phyloP scores from a whole-genome alignment of 345 rosid genomes.

The Syzygium jambos region DNA sequence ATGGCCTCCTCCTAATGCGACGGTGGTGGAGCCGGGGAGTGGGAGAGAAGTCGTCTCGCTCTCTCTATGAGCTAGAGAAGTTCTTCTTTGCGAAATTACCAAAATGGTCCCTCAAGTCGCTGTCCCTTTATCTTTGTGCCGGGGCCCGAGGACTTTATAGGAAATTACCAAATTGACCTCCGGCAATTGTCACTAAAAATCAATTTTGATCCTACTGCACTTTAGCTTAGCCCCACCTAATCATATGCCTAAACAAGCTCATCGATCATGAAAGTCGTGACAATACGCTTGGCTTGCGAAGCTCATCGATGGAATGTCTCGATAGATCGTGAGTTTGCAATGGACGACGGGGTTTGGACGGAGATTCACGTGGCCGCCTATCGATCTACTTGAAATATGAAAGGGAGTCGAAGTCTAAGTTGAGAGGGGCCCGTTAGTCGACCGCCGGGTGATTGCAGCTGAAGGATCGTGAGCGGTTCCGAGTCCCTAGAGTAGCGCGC shows the following conservation, averaged over 20 bases:
- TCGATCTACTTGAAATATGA: fast-evolving
- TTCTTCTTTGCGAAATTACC: background rate
- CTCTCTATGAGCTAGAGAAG: background rate
- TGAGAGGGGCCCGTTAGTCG: fast-evolving
- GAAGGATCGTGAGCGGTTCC: fast-evolving
- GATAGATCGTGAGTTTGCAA: background rate
- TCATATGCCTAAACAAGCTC: background rate
- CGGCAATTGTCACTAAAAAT: fast-evolving
- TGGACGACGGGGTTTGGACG: fast-evolving
- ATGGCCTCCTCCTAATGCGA: background rate
- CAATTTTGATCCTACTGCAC: too few relatives aligned
- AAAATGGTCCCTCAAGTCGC: background rate
- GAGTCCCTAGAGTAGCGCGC: fast-evolving
- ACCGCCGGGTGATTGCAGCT: fast-evolving
- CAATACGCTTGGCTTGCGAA: background rate
- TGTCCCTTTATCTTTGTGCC: background rate
- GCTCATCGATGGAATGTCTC: background rate
- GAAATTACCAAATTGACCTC: background rate
- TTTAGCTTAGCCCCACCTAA: too few relatives aligned
- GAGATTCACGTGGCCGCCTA: fast-evolving
- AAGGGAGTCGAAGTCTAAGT: background rate
- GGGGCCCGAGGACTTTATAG: too few relatives aligned
- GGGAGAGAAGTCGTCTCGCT: background rate
- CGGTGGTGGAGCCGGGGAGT: background rate
- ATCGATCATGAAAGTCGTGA: too few relatives aligned